Evolutionary conservation across 2,329 filamentous ascomycete species (phyloP).

Genomic region (Madurella fahalii): DNA sequence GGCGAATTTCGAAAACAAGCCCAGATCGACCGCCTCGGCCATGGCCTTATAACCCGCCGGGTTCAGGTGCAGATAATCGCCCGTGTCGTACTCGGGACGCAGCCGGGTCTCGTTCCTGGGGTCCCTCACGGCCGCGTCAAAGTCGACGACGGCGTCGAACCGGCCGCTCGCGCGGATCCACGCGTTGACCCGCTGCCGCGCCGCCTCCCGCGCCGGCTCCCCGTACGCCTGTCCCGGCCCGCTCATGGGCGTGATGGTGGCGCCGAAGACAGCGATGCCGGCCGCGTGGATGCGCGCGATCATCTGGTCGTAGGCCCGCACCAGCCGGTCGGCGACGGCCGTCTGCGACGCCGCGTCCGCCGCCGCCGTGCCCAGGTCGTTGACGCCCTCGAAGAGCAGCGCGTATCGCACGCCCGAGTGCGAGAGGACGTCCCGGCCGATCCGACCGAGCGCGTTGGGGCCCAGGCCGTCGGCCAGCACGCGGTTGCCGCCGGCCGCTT

Average conservation of each 20-base stretch:
- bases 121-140: conserved; percentile 53
- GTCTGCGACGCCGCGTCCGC: conserved; percentile 41
- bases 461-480: conserved; percentile 57
- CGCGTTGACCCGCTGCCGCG: conserved; percentile 51
- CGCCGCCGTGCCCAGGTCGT: conserved; percentile 56
- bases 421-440: conserved; percentile 58
- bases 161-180: conserved; percentile 52
- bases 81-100: conserved; percentile 46
- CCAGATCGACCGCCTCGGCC: conserved; percentile 51
- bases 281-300: conserved; percentile 47
- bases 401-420: conserved; percentile 52
- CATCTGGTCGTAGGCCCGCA: conserved; percentile 55
- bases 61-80: conserved; percentile 59
- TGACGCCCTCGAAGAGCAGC: conserved; percentile 60
- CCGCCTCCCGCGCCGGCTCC: conserved; percentile 47
- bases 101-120: conserved; percentile 42
- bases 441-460: conserved; percentile 51
- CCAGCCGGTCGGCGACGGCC: conserved; percentile 43
- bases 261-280: conserved; percentile 53
- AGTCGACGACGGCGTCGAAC: conserved; percentile 61
- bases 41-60: conserved; percentile 51
- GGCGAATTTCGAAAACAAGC: conserved; percentile 40
- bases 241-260: conserved; percentile 44
- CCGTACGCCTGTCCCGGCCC: conserved; percentile 50
- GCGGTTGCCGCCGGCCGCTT: conserved; percentile 61